Evolutionary conservation across 169 alveolate species (phyloP), one percentile per base, ranked within the genome.

Genomic region (Plasmodium reichenowi): DNA sequence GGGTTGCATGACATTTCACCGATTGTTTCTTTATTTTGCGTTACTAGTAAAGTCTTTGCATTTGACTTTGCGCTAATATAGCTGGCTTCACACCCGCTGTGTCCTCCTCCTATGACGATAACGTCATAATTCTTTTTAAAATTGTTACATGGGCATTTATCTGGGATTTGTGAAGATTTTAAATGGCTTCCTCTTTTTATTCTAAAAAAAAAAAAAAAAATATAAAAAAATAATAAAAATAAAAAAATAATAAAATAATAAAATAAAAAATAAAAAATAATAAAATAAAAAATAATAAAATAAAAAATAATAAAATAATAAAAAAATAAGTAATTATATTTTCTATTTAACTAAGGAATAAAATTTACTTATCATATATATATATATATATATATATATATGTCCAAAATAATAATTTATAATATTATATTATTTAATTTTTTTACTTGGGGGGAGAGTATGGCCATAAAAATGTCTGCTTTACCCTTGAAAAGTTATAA

Each of bases 41-140:
- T 97, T 48, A 96, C 89, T 22, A 97, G 89, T 20, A 95, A 47
- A 2, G 98, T 96, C 50, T 95, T 88, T 0, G 97, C 98, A 5
- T 97, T 98, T 12, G 95, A 74, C 47, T 97, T 95, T 47, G 98
- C 97, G 15, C 98, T 76, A 9, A 98, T 98, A 45, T 93, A 88
- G 8, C 98, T 98, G 10, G 99, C 98, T 88, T 97, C 99, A 74
- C 97, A 92, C 20, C 99, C 99, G 6, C 98, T 96, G 78, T 97
- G 99, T 17, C 99, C 99, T 5, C 98, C 99, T 10, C 99, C 99
- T 20, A 97, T 93, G n/a, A 97, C 98, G 15, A 95, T 83, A 58
- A 97, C 98, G 73, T 94, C 96, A 64, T 72, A 93, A 22, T 64
- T 64, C 50, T 73, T 88, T 38, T 48, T 80, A 12, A 73, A 20